These are phyloP conservation scores for Cercospora nicotianae DNA, from an alignment of 2,329 filamentous ascomycete species.

Conservation along the genomic window DNA sequence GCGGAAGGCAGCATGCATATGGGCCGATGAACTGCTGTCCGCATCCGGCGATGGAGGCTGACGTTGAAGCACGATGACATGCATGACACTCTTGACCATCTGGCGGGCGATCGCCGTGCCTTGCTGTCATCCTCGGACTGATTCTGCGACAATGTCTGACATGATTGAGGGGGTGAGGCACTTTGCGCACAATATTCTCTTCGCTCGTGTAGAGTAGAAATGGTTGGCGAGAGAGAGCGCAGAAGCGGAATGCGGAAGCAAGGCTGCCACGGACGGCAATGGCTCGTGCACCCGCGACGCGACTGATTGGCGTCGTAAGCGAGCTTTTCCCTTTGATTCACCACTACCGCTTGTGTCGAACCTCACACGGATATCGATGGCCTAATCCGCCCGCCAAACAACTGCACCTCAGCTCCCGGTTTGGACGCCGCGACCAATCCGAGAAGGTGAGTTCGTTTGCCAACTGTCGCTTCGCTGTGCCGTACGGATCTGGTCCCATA, in stretches of 20 bases:
- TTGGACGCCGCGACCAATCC: slow-evolving; percentile 20
- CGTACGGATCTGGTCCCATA: neutral
- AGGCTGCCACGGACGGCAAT: neutral
- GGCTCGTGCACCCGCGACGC: neutral
- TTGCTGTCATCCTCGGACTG: neutral
- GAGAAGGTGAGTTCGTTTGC: slow-evolving; percentile 22
- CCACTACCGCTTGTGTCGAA: slow-evolving; percentile 8
- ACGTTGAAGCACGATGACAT: slow-evolving; percentile 18
- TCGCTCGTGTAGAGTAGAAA: neutral
- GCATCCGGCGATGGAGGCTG: slow-evolving; percentile 17
- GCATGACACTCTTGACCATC: slow-evolving; percentile 12
- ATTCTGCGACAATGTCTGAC: slow-evolving; percentile 20
- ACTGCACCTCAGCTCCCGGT: slow-evolving; percentile 10
- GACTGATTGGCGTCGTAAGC: slow-evolving; percentile 2
- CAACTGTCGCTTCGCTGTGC: slow-evolving; percentile 3
- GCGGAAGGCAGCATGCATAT: slow-evolving; percentile 17
- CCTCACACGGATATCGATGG: slow-evolving; percentile 13
- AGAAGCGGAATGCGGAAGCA: neutral
- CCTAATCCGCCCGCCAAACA: slow-evolving; percentile 14
- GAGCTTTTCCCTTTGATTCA: slow-evolving; percentile 7
- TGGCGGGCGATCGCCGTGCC: neutral
- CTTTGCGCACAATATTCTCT: neutral
- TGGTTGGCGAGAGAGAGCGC: neutral
- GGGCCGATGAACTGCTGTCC: slow-evolving; percentile 25
- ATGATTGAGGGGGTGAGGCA: slow-evolving; percentile 5